phyloP scores from a whole-genome alignment of 257 asterid species.

The Lithospermum erythrorhizon region DNA sequence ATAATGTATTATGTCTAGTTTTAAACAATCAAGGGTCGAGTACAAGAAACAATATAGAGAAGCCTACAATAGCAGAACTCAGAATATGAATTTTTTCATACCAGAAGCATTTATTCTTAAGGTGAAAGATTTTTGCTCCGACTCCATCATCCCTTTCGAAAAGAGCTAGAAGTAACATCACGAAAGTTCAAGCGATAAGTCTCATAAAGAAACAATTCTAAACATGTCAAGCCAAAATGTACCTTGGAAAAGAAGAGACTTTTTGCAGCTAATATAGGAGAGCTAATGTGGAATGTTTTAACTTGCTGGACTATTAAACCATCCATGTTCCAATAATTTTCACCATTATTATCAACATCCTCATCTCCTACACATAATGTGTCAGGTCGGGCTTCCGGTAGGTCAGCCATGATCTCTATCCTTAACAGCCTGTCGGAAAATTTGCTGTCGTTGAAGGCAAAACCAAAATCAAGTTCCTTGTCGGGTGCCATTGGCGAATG shows the following conservation, averaged over 20 bases:
- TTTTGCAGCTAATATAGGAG: constrained; percentile 84
- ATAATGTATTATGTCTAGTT: too few relatives aligned
- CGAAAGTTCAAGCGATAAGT: constrained; percentile 12
- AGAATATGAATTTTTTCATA: too few relatives aligned
- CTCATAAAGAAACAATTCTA: not conserved
- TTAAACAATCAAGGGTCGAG: too few relatives aligned
- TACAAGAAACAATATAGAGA: too few relatives aligned
- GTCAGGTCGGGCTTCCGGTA: not conserved
- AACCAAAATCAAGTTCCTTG: constrained; percentile 9
- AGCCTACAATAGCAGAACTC: too few relatives aligned
- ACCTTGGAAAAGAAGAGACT: constrained; percentile 88
- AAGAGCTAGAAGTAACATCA: constrained; percentile 41
- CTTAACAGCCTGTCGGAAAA: constrained; percentile 8
- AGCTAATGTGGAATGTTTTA: constrained; percentile 72
- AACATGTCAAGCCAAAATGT: constrained; percentile 6
- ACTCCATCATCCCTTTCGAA: constrained; percentile 97
- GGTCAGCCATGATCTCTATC: constrained; percentile 11
- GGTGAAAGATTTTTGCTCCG: constrained; percentile 90
- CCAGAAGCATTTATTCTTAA: constrained; percentile 84
- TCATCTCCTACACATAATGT: constrained; percentile 41
- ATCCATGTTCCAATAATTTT: constrained; percentile 47
- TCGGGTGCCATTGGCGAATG: too few relatives aligned
- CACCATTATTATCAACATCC: constrained; percentile 57
- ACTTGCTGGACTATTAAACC: constrained; percentile 41
- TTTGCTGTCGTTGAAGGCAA: constrained; percentile 12